Conservation (phyloP, 306 rosid species). For the Malus sieversii region DNA sequence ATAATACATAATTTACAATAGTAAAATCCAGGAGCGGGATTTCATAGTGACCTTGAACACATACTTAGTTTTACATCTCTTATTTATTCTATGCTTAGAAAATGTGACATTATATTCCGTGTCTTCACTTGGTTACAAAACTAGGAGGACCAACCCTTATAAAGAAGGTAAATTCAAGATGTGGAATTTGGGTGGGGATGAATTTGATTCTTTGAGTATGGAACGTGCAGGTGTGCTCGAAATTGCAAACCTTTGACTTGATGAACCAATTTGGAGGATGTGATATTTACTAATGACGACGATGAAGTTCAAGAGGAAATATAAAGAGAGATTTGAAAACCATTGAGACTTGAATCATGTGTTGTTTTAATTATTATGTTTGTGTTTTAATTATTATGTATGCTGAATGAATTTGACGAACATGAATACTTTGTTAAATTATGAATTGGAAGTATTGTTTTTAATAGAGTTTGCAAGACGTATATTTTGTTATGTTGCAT, state of each 20-base stretch:
- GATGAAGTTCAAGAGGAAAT: no score
- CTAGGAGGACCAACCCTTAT: background rate
- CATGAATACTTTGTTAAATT: no score
- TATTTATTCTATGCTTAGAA: background rate
- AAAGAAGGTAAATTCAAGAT: background rate
- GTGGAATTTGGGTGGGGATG: background rate
- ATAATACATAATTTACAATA: no score
- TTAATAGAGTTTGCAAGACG: no score
- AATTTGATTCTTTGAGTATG: background rate
- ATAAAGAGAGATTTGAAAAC: no score
- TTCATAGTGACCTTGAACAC: background rate
- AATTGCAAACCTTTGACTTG: background rate
- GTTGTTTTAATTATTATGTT: no score
- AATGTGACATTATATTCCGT: background rate
- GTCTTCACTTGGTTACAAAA: background rate
- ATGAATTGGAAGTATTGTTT: no score
- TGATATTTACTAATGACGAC: background rate
- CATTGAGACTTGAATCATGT: no score
- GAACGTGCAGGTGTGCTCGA: background rate
- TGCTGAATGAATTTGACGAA: no score
- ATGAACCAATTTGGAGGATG: background rate
- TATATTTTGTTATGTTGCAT: no score
- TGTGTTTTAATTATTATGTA: no score
- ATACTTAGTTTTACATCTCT: background rate
- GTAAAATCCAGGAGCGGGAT: no score